phyloP scores from a whole-genome alignment of 805 yeast genomes.

The Saccharomycopsis sp. region DNA sequence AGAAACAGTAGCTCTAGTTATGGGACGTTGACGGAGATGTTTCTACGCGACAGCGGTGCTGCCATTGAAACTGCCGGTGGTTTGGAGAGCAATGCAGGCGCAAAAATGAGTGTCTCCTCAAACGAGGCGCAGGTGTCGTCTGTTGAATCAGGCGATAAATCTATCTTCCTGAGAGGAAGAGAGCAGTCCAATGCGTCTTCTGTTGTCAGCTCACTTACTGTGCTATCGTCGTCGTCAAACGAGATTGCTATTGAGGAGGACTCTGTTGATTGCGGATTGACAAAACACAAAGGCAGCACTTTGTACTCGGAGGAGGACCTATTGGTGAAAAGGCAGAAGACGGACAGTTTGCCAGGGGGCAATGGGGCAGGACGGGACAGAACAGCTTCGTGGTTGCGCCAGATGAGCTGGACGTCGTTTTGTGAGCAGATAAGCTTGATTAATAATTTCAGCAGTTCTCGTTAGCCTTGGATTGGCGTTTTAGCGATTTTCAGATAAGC shows the following conservation, averaged over 20 bases:
- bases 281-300: neutral
- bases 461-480: no score
- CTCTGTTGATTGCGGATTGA: neutral
- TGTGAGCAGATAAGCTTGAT: conserved; percentile 11
- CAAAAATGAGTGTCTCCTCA: neutral
- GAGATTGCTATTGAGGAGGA: neutral
- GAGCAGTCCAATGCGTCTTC: neutral
- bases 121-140: neutral
- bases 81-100: neutral
- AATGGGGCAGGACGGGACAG: conserved; percentile 23
- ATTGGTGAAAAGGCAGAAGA: neutral
- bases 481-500: no score
- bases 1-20: neutral
- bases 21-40: neutral
- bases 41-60: neutral
- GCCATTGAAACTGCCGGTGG: neutral
- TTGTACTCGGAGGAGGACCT: neutral
- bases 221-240: neutral
- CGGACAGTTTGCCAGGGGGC: conserved; percentile 11
- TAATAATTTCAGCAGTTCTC: neutral
- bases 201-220: neutral
- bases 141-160: neutral
- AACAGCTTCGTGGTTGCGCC: conserved; percentile 13
- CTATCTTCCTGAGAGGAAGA: neutral
- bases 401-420: conserved; percentile 13